Evolutionary conservation across 805 yeast species (phyloP).

Genomic region (Scheffersomyces stipitis): DNA sequence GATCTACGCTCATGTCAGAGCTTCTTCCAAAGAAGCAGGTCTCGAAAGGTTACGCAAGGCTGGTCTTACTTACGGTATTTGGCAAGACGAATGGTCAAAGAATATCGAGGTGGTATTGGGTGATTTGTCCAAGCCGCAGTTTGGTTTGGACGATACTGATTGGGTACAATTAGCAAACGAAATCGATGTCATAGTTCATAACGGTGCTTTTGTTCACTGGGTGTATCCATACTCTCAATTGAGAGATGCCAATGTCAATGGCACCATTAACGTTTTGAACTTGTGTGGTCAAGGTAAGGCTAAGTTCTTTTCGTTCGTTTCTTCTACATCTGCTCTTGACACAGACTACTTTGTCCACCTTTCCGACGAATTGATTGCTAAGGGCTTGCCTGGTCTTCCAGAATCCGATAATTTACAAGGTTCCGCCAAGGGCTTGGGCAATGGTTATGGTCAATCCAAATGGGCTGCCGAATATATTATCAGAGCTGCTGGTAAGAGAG

Average conservation of each 20-base stretch:
- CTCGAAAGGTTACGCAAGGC: conserved; percentile 72
- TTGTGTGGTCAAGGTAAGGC: conserved; percentile 78
- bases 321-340: conserved; percentile 92
- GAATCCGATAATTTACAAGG: conserved; percentile 86
- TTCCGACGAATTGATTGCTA: conserved; percentile 65
- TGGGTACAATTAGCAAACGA: conserved; percentile 60
- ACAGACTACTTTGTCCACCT: conserved; percentile 74
- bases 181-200: conserved; percentile 86
- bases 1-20: conserved; percentile 90
- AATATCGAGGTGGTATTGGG: conserved; percentile 77
- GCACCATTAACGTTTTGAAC: conserved; percentile 81
- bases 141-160: conserved; percentile 59
- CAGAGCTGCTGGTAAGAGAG: conserved; percentile 83
- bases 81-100: conserved; percentile 60
- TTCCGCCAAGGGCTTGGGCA: conserved; percentile 76
- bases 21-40: conserved; percentile 65
- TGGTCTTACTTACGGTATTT: conserved; percentile 78
- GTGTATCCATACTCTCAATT: conserved; percentile 89
- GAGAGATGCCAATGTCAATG: conserved; percentile 89
- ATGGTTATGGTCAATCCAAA: conserved; percentile 96
- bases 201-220: conserved; percentile 99
- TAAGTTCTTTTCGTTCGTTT: conserved; percentile 85
- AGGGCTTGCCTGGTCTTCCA: conserved; percentile 69
- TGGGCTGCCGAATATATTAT: conserved; percentile 95
- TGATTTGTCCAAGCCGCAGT: conserved; percentile 67